Evolutionary conservation across 2,329 filamentous ascomycete species (phyloP).

Genomic region (Dryadomyces sulphureus): DNA sequence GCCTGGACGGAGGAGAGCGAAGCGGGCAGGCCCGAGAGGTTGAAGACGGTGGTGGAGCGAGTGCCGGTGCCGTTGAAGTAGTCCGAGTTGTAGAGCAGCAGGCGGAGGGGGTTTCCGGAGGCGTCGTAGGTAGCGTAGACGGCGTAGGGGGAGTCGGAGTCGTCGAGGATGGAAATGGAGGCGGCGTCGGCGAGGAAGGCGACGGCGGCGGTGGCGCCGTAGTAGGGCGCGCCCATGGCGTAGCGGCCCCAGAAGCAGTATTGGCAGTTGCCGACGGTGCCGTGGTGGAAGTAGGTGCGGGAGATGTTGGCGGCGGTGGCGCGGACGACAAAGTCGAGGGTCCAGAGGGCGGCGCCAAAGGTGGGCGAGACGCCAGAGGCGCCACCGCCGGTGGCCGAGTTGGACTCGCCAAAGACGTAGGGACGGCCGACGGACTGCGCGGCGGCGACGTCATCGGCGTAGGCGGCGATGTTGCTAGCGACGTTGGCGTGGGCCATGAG

Average conservation of each 20-base stretch:
- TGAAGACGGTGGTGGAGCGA: slow-evolving; percentile 23
- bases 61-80: slow-evolving; percentile 22
- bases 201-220: slow-evolving; percentile 32
- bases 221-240: slow-evolving; percentile 34
- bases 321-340: slow-evolving; percentile 18
- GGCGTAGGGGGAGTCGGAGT: slow-evolving; percentile 23
- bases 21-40: slow-evolving; percentile 24
- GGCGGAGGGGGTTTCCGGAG: slow-evolving; percentile 19
- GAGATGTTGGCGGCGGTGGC: slow-evolving; percentile 22
- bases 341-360: slow-evolving; percentile 31
- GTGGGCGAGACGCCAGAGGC: slow-evolving; percentile 25
- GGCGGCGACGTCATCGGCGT: background rate
- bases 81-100: slow-evolving; percentile 31
- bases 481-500: slow-evolving; percentile 31
- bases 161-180: slow-evolving; percentile 29
- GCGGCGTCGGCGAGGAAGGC: slow-evolving; percentile 12
- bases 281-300: slow-evolving; percentile 22
- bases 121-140: slow-evolving; percentile 30
- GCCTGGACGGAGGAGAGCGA: slow-evolving; percentile 14
- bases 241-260: slow-evolving; percentile 34
- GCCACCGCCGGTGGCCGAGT: slow-evolving; percentile 22
- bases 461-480: slow-evolving; percentile 16
- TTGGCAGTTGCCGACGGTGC: slow-evolving; percentile 35
- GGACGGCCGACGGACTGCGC: slow-evolving; percentile 20
- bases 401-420: slow-evolving; percentile 32